These are phyloP conservation scores for Castanopsis chinensis DNA, from an alignment of 306 rosid species.

Conservation along the genomic window DNA sequence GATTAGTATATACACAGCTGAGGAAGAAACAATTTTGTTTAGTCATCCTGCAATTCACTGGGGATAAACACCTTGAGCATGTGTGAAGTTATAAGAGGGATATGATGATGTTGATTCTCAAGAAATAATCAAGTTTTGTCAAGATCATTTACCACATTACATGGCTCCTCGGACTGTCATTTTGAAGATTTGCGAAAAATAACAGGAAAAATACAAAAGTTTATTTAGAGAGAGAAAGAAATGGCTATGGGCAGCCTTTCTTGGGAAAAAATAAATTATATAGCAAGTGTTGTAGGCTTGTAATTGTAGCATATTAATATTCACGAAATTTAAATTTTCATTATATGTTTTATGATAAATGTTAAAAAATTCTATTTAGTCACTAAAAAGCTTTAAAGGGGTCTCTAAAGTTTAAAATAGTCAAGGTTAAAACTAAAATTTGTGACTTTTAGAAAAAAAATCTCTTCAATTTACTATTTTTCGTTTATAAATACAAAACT, in stretches of 20 bases:
- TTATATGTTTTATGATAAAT: too few species aligned
- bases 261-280: neutral
- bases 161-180: constrained; percentile 75
- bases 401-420: too few species aligned
- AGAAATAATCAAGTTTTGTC: constrained; percentile 55
- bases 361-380: too few species aligned
- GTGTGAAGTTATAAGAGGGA: constrained; percentile 58
- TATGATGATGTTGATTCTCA: constrained; percentile 20
- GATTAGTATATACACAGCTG: too few species aligned
- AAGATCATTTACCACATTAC: constrained; percentile 58
- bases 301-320: too few species aligned
- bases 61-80: constrained; percentile 93
- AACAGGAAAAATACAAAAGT: constrained; percentile 71
- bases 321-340: too few species aligned
- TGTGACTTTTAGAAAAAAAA: too few species aligned
- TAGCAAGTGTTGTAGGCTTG: too few species aligned
- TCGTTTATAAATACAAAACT: too few species aligned
- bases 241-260: constrained; percentile 55
- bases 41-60: constrained; percentile 70
- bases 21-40: constrained; percentile 68
- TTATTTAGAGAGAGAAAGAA: constrained; percentile 59
- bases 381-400: too few species aligned
- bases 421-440: too few species aligned
- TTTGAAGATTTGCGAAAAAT: constrained; percentile 58
- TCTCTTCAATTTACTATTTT: too few species aligned